Evolutionary conservation across 2,329 filamentous ascomycete genomes (phyloP).

Genomic region (Aspergillus melleus): DNA sequence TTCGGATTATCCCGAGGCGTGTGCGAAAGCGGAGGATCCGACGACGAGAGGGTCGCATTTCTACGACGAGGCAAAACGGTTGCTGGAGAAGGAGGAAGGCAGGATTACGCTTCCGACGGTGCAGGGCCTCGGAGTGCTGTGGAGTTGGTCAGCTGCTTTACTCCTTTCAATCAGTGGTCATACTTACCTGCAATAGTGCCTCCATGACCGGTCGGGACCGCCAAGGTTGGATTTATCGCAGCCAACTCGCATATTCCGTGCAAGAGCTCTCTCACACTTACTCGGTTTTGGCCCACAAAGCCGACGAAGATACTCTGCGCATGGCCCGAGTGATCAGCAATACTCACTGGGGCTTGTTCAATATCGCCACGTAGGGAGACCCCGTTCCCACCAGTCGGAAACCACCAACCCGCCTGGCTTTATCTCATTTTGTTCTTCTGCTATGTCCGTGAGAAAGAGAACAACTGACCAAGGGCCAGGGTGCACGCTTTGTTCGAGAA

Average conservation of each 20-base stretch:
- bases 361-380: constrained; percentile 24
- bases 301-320: constrained; percentile 17
- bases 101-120: constrained; percentile 30
- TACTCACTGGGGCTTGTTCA: constrained; percentile 28
- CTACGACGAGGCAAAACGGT: constrained; percentile 34
- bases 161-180: not conserved
- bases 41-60: constrained; percentile 30
- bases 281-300: constrained; percentile 7
- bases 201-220: constrained; percentile 34
- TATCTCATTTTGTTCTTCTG: not conserved
- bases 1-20: constrained; percentile 28
- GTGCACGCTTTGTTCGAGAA: constrained; percentile 21
- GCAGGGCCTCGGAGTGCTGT: constrained; percentile 33
- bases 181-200: constrained; percentile 21
- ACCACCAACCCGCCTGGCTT: not conserved
- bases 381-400: not conserved
- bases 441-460: not conserved
- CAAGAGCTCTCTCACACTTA: constrained; percentile 23
- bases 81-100: constrained; percentile 31
- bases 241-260: constrained; percentile 26
- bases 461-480: constrained; percentile 17
- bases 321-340: constrained; percentile 16
- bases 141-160: constrained; percentile 25
- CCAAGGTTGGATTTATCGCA: constrained; percentile 29
- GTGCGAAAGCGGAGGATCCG: constrained; percentile 17